Evolutionary conservation across 371 early-diverging fungal genomes (phyloP), one percentile per base, ranked within the genome.

Genomic region (Mucor circinelloides): DNA sequence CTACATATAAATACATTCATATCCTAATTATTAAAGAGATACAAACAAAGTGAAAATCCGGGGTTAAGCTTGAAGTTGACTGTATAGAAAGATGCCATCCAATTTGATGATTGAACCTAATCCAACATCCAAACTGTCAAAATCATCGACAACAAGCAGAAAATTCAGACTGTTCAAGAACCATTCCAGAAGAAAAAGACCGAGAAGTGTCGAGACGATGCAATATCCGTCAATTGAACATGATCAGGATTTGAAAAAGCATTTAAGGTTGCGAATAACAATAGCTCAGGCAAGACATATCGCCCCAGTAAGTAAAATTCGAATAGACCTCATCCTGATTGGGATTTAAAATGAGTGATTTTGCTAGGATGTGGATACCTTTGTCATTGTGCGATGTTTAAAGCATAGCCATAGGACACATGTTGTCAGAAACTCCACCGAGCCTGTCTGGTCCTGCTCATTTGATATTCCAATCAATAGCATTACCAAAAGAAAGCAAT

Each of bases 401-500:
- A 83, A 79, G 30, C 82, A 85, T 56, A 83, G 76, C 23, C 79
- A 82, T 60, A 80, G 82, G 8, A 90, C 93, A 13, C 74, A 85
- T 36, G 86, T 89, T n/a, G 63, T 87, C 44, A 70, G 73, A 63
- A 80, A 85, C 58, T 85, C 78, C 5, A 72, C 89, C 17, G 82
- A 85, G 44, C 93, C 93, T 0, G 74, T 76, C 36, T 92, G 93
- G 91, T 82, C 89, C 32, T 83, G 76, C 13, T 64, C 80, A 55
- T 89, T 89, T 69, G 87, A 86, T 46, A 74, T 90, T 76, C 52
- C 66, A 15, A 32, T 65, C 23, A 23, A 31, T 27, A 34, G 48
- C 25, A 50, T 28, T 27, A 31, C 19, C 46, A 58, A 58, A 25
- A 57, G 19, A 27, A 65, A 65, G 48, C 66, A 58, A 58, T 69